phyloP scores from a whole-genome alignment of 2,329 filamentous ascomycete genomes.

The Fusarium transvaalense region DNA sequence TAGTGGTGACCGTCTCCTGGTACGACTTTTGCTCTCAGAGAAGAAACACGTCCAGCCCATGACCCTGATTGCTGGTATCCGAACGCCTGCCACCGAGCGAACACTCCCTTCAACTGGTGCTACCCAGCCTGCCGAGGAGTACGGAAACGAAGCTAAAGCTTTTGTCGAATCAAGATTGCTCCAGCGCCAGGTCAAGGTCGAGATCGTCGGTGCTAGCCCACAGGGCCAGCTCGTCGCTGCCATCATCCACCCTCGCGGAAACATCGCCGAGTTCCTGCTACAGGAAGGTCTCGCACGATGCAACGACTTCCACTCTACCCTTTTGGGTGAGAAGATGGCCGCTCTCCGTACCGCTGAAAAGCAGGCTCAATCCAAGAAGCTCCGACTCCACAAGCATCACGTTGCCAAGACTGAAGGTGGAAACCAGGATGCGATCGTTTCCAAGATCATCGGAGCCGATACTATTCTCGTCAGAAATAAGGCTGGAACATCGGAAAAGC shows the following conservation, averaged over 20 bases:
- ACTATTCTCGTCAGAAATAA: constrained; percentile 89
- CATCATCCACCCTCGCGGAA: constrained; percentile 89
- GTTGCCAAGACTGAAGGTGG: constrained; percentile 75
- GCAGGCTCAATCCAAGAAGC: constrained; percentile 79
- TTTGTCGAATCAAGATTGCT: constrained; percentile 90
- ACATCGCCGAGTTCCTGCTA: constrained; percentile 91
- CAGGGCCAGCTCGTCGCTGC: constrained; percentile 92
- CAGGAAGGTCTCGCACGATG: constrained; percentile 91
- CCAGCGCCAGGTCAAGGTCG: constrained; percentile 85
- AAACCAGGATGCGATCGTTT: constrained; percentile 84
- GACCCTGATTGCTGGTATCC: constrained; percentile 88
- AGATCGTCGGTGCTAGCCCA: constrained; percentile 86
- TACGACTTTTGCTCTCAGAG: constrained; percentile 83
- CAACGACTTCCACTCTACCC: constrained; percentile 94
- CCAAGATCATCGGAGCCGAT: constrained; percentile 88
- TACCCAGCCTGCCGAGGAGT: constrained; percentile 87
- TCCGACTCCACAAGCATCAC: constrained; percentile 85
- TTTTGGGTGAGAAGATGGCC: constrained; percentile 91
- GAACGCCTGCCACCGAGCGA: constrained; percentile 89
- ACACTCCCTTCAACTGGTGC: constrained; percentile 82
- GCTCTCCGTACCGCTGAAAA: constrained; percentile 87
- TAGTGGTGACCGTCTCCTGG: constrained; percentile 88
- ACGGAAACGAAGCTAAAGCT: constrained; percentile 86
- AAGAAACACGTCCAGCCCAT: constrained; percentile 91
- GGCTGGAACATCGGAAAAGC: constrained; percentile 82